These are phyloP conservation scores for Xerocomus brunneocitrinus DNA, from an alignment of 768 basidiomycete species.

Conservation along the genomic window DNA sequence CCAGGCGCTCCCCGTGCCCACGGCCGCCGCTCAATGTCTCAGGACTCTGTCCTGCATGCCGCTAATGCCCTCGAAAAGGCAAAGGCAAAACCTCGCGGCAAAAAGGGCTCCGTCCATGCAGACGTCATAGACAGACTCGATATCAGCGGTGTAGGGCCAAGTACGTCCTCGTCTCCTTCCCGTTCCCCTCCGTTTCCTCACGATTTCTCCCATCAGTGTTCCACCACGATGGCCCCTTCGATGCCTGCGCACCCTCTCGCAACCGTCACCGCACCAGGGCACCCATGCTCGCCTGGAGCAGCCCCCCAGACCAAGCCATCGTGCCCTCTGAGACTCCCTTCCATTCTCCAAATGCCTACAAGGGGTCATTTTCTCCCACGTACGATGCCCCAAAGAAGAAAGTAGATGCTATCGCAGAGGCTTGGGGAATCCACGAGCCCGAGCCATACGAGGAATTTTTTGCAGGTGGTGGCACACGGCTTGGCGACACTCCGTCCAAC, in stretches of 20 bases:
- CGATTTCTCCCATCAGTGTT: slow-evolving; percentile 52
- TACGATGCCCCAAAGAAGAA: slow-evolving; percentile 73
- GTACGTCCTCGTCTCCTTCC: slow-evolving; percentile 43
- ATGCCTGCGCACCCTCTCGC: slow-evolving; percentile 87
- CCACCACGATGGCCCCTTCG: slow-evolving; percentile 90
- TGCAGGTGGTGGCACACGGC: slow-evolving; percentile 63
- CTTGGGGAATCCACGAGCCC: slow-evolving; percentile 90
- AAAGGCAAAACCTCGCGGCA: slow-evolving; percentile 46
- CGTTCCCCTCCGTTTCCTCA: background rate
- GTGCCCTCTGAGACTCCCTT: slow-evolving; percentile 46
- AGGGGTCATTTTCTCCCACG: slow-evolving; percentile 43
- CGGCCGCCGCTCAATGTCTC: slow-evolving; percentile 46
- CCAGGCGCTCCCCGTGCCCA: slow-evolving; percentile 21
- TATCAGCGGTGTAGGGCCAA: slow-evolving; percentile 78
- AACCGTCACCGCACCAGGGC: slow-evolving; percentile 77
- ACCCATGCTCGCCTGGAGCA: slow-evolving; percentile 77
- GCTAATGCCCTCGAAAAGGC: slow-evolving; percentile 41
- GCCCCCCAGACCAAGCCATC: slow-evolving; percentile 37
- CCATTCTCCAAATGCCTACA: slow-evolving; percentile 40
- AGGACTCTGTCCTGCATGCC: slow-evolving; percentile 42
- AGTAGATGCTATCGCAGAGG: slow-evolving; percentile 84
- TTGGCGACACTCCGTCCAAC: slow-evolving; percentile 56
- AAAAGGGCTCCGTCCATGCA: slow-evolving; percentile 78
- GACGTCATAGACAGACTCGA: slow-evolving; percentile 90
- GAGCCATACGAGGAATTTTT: slow-evolving; percentile 90